Evolutionary conservation across 768 basidiomycete genomes (phyloP).

Genomic region (Megacollybia marginata): DNA sequence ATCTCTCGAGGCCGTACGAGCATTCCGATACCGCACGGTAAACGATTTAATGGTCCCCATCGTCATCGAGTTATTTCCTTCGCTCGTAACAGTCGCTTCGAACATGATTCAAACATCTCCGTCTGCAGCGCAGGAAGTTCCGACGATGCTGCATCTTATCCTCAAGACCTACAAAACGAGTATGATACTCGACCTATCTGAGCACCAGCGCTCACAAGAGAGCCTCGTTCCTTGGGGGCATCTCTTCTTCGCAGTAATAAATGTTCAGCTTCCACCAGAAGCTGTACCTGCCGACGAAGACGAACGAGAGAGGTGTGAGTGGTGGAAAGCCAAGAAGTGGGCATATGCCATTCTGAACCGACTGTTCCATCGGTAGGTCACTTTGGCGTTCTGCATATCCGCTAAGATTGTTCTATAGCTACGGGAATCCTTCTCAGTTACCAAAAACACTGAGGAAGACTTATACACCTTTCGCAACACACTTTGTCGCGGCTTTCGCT

Average conservation of each 20-base stretch:
- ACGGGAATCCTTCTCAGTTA: slow-evolving; percentile 83
- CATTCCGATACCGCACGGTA: slow-evolving; percentile 12
- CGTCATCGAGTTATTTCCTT: slow-evolving; percentile 61
- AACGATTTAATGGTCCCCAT: slow-evolving; percentile 52
- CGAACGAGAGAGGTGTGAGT: slow-evolving; percentile 70
- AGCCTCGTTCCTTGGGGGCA: slow-evolving; percentile 85
- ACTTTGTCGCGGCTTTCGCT: slow-evolving; percentile 72
- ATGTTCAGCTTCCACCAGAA: slow-evolving; percentile 57
- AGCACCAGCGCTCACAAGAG: slow-evolving; percentile 67
- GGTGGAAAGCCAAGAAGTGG: slow-evolving; percentile 96
- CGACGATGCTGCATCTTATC: slow-evolving; percentile 78
- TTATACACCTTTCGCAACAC: slow-evolving; percentile 65
- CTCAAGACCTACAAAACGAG: slow-evolving; percentile 83
- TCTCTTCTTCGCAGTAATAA: slow-evolving; percentile 75
- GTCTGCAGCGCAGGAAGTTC: slow-evolving; percentile 59
- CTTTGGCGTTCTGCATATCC: neutral
- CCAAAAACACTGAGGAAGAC: slow-evolving; percentile 63
- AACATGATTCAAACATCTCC: slow-evolving; percentile 62
- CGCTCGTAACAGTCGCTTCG: slow-evolving; percentile 65
- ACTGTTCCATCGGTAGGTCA: slow-evolving; percentile 61
- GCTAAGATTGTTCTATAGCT: slow-evolving; percentile 35
- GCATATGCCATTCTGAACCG: slow-evolving; percentile 75
- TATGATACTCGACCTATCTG: slow-evolving; percentile 64
- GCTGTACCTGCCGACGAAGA: slow-evolving; percentile 67
- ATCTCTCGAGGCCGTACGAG: slow-evolving; percentile 50